A percentile compares a stretch with the other conserved stretches of the same genome.
Evolutionary conservation across 2,329 filamentous ascomycete species (phyloP).

Genomic region (Claviceps pazoutovae): DNA sequence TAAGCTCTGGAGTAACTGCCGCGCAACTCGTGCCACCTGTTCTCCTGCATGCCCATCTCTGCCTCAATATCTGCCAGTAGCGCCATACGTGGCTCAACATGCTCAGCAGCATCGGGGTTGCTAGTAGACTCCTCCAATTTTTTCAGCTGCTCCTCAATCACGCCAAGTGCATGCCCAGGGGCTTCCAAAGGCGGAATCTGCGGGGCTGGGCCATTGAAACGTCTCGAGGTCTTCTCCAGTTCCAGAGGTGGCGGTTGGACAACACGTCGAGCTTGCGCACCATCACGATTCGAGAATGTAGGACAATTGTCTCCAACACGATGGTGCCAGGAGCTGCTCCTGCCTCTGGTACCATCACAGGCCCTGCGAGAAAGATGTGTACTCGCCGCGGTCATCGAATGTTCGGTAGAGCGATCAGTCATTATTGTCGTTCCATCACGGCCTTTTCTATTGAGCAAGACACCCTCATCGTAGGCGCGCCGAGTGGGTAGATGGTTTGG

Average conservation of each 20-base stretch:
- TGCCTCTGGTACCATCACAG: conserved; percentile 7
- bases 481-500: not conserved
- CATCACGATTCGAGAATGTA: conserved; percentile 41
- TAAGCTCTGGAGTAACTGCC: conserved; percentile 32
- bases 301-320: conserved; percentile 45
- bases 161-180: conserved; percentile 31
- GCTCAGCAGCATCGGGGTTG: conserved; percentile 19
- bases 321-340: conserved; percentile 31
- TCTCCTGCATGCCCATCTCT: conserved; percentile 47
- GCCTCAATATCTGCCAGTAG: conserved; percentile 45
- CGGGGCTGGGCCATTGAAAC: conserved; percentile 29
- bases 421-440: conserved; percentile 23
- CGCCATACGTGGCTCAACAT: conserved; percentile 28
- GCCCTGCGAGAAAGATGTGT: conserved; percentile 4
- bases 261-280: conserved; percentile 33
- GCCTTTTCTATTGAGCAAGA: conserved; percentile 6
- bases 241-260: conserved; percentile 42
- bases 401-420: conserved; percentile 21
- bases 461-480: not conserved
- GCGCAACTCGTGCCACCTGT: conserved; percentile 45
- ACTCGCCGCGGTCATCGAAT: conserved; percentile 2
- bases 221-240: conserved; percentile 28
- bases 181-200: conserved; percentile 41
- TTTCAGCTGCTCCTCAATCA: conserved; percentile 38
- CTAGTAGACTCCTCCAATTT: conserved; percentile 30